Base-by-base conservation (phyloP, 257 asterid species). In the Solanum virginianum region DNA sequence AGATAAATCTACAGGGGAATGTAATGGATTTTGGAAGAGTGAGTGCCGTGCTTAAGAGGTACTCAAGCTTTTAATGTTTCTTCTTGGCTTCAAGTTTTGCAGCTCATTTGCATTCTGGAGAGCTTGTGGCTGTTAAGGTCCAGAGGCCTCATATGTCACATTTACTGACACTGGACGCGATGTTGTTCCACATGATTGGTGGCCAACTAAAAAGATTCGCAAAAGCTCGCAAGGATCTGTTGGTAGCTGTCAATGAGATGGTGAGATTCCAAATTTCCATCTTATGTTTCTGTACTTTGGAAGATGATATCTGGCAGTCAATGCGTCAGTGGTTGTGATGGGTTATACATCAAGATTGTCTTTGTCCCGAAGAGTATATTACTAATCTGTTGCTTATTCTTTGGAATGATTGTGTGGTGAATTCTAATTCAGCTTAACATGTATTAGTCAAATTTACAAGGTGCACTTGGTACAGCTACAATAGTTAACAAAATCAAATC, bases 81-180 rank as follows among this genome's bases (percentile, higher is more conserved):
- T 90, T 90, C 84, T 85, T 88, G 81, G 87, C 89, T 89, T 91
- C 93, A 94, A 93, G 96, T 92, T 92, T 91, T 92, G 95, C 98
- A 96, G 99, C 98, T 92, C 97, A 96, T 90, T 91, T 95, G 96
- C 97, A 92, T 89, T 90, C 99, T 83, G 98, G 99, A 88, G 99
- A 96, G 94, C 96, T 93, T 62, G 99, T 96, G 89, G 99, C 99
- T 71, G 99, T 96, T 87, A 96, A 96, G 89, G 99, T 96, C 68
- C 99, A 96, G 93, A 92, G 99, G 94, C 99, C 99, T 32, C 97
- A 97, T 80, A 95, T 97, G 99, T 92, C 94, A 86, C 97, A 91
- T 89, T 83, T 80, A 59, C 85, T 97, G 91, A 97, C 98, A 60
- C 94, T 94, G 84, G 99, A 97, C 88, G 98, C 98, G 80, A 84